Conservation (phyloP, 208 protist species). For the Herpetomonas tarakana region DNA sequence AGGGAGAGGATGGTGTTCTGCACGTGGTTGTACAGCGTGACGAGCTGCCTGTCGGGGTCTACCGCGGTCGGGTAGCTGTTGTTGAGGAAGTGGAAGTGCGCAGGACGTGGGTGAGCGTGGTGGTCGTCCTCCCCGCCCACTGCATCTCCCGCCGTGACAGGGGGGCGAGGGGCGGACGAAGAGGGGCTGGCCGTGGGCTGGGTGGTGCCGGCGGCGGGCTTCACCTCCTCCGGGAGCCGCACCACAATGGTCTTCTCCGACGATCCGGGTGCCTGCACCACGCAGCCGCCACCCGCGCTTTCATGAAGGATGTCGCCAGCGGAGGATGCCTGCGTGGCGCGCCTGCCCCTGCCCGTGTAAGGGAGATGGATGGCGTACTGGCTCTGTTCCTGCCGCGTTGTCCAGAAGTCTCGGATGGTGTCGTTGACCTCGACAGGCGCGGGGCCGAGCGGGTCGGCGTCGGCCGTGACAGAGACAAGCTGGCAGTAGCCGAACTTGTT, state of each 20-base stretch:
- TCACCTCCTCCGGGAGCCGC: neutral
- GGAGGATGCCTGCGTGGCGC: neutral
- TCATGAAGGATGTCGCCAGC: neutral
- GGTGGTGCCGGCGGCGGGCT: neutral
- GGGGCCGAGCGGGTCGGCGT: conserved; percentile 52
- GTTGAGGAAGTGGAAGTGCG: conserved; percentile 30
- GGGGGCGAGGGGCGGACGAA: neutral
- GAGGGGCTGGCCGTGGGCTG: neutral
- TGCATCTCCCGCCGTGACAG: neutral
- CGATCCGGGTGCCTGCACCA: neutral
- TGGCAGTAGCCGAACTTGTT: conserved; percentile 59
- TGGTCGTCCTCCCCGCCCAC: neutral
- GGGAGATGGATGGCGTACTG: neutral
- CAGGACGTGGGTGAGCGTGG: neutral
- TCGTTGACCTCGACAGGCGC: conserved; percentile 51
- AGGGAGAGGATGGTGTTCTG: conserved; percentile 38
- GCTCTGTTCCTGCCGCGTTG: conserved; percentile 25
- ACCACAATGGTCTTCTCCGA: neutral
- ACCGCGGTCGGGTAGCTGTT: conserved; percentile 52
- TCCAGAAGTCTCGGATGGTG: conserved; percentile 49
- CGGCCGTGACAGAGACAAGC: conserved; percentile 54
- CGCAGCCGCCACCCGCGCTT: neutral
- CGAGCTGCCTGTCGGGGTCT: conserved; percentile 31
- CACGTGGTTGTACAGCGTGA: conserved; percentile 72
- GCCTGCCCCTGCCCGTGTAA: neutral